phyloP scores from a whole-genome alignment of 495 filamentous ascomycete species.

The Thermochaetoides thermophila region DNA sequence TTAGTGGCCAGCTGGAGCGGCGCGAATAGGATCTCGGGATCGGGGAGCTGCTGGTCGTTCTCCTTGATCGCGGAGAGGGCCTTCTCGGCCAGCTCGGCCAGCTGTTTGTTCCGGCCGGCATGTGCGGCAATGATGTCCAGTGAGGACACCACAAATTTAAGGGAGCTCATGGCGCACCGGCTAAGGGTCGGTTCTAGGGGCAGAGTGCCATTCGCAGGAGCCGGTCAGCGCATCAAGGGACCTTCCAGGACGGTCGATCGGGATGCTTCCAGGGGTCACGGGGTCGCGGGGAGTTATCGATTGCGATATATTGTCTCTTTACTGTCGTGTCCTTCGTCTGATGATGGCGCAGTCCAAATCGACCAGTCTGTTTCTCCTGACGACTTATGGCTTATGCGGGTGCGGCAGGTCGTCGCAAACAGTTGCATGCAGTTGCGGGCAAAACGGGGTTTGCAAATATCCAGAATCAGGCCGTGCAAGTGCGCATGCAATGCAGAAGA shows the following conservation, averaged over 20 bases:
- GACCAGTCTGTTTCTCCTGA: too few relatives aligned
- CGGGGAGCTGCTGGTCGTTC: conserved; percentile 50
- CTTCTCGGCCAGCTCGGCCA: conserved; percentile 63
- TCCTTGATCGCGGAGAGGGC: conserved; percentile 73
- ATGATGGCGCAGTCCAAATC: too few relatives aligned
- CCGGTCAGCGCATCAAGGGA: conserved; percentile 16
- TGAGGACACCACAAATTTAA: conserved; percentile 86
- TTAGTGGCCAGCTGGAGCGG: conserved; percentile 81
- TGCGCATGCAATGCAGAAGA: too few relatives aligned
- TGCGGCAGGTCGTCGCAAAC: too few relatives aligned
- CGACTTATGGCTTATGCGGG: too few relatives aligned
- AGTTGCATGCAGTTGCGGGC: too few relatives aligned
- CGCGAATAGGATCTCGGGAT: conserved; percentile 82
- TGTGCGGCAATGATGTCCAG: conserved; percentile 83
- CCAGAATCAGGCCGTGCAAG: too few relatives aligned
- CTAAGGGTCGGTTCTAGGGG: background rate
- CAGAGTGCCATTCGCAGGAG: conserved; percentile 26
- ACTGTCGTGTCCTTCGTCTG: too few relatives aligned
- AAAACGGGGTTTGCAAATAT: too few relatives aligned
- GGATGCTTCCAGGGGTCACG: too few relatives aligned
- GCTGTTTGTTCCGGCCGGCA: conserved; percentile 61
- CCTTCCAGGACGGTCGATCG: background rate
- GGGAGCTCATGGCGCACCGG: conserved; percentile 63
- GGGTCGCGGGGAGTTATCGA: too few relatives aligned
- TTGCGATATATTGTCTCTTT: too few relatives aligned